Evolutionary conservation across 2,329 filamentous ascomycete genomes (phyloP), one percentile per base, ranked within the genome.

Genomic region (Botrytis cinerea): DNA sequence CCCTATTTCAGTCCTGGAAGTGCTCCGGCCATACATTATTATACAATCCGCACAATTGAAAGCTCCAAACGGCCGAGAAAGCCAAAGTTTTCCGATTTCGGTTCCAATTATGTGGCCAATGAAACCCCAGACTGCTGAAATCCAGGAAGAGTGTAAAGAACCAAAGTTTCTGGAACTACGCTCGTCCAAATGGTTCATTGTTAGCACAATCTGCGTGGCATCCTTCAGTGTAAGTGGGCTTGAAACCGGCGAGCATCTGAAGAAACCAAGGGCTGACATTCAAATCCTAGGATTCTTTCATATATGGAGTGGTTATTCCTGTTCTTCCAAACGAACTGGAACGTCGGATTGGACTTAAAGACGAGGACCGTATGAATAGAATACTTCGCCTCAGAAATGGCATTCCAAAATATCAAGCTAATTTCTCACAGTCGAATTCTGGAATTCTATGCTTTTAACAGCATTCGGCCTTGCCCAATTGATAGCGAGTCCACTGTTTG

Each of bases 401-500:
- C 28, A 12, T 38, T 67, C 25, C 22, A 20, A 40, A 32, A n/a
- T 10, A 16, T 3, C n/a, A 48, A 71, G 25, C 68, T 54, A 46
- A 59, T 81, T 83, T 20, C 16, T 71, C n/a, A 75, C 78, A 80
- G 87, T 91, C 1, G 91, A 93, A 81, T 85, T 84, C 78, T 93
- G 91, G 91, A 88, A 89, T 4, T 91, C 91, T 0, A 87, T 93
- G 32, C 84, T 94, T 3, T 83, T 94, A 4, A 90, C 91, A 25
- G 86, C 91, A 38, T 94, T 93, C 79, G 91, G 90, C 54, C 89
- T 87, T 2, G 87, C 90, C 1, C 82, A 93, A 12, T 85, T 93
- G n/a, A 82, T 88, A 4, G 86, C 86, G 40, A 84, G 83, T 70
- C 84, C 73, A 46, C 18, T 74, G 20, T 73, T 71, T 35, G 73